Evolutionary conservation across 345 rosid species (phyloP).

Genomic region (Linum tenue): DNA sequence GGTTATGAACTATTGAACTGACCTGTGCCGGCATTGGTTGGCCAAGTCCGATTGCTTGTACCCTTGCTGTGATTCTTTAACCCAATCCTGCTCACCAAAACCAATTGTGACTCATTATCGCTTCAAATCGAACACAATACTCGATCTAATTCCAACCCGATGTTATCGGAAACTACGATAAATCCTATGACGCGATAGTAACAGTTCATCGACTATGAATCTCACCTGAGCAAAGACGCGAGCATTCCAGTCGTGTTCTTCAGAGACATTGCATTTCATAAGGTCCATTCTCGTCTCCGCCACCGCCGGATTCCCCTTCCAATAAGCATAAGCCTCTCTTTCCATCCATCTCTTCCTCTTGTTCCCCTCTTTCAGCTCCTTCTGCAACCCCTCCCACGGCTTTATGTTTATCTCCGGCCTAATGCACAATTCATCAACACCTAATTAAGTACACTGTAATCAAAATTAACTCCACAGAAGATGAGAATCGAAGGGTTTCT

Average conservation of each 20-base stretch:
- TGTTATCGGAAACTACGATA: neutral
- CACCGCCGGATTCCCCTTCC: slow-evolving; percentile 87
- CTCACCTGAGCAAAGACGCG: slow-evolving; percentile 64
- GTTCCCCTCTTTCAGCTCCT: slow-evolving; percentile 50
- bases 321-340: slow-evolving; percentile 70
- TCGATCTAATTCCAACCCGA: neutral
- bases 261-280: slow-evolving; percentile 60
- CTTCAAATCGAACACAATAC: neutral
- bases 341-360: slow-evolving; percentile 38
- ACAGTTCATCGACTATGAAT: neutral
- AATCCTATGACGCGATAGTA: neutral
- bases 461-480: neutral
- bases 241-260: slow-evolving; percentile 77
- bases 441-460: too few species aligned
- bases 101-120: too few species aligned
- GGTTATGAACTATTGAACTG: neutral
- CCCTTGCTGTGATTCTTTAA: slow-evolving; percentile 47
- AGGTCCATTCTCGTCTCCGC: slow-evolving; percentile 61
- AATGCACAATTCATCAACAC: slow-evolving; percentile 10
- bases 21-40: slow-evolving; percentile 77
- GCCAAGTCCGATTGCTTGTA: slow-evolving; percentile 70
- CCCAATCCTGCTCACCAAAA: slow-evolving; percentile 69
- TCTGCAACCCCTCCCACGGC: slow-evolving; percentile 54
- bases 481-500: neutral
- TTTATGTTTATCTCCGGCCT: slow-evolving; percentile 70